Evolutionary conservation across 768 basidiomycete genomes (phyloP).

Genomic region (Cantharellus anzutake): DNA sequence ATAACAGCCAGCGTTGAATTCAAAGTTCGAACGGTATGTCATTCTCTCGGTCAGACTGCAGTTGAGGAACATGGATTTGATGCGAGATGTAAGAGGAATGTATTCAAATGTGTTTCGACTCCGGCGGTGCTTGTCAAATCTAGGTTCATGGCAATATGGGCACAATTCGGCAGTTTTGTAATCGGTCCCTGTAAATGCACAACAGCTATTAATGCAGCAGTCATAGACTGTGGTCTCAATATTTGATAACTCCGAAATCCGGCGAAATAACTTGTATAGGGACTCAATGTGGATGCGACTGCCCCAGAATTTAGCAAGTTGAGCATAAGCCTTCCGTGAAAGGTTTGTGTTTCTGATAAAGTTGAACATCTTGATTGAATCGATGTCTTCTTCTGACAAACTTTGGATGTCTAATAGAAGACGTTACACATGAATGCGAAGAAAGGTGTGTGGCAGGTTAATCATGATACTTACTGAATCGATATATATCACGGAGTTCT

Average conservation of each 20-base stretch:
- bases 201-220: slow-evolving; percentile 28
- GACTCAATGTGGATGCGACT: background rate
- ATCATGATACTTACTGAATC: too few species aligned
- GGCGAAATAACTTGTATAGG: background rate
- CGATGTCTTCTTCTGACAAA: background rate
- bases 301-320: background rate
- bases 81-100: slow-evolving; percentile 22
- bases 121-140: slow-evolving; percentile 11
- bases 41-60: slow-evolving; percentile 11
- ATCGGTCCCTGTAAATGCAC: slow-evolving; percentile 18
- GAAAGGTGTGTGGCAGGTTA: too few species aligned
- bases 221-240: slow-evolving; percentile 19
- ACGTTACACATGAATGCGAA: too few species aligned
- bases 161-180: slow-evolving; percentile 16
- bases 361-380: background rate
- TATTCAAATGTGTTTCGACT: slow-evolving; percentile 19
- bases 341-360: background rate
- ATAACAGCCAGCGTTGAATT: slow-evolving; percentile 10
- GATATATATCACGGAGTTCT: too few species aligned
- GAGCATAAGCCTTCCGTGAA: background rate
- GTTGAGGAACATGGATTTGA: slow-evolving; percentile 15
- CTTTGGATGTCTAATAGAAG: background rate
- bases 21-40: slow-evolving; percentile 16
- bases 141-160: slow-evolving; percentile 19
- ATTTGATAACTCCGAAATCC: slow-evolving; percentile 3